Base-by-base conservation (phyloP, 345 rosid species). In the Camelina sativa region DNA sequence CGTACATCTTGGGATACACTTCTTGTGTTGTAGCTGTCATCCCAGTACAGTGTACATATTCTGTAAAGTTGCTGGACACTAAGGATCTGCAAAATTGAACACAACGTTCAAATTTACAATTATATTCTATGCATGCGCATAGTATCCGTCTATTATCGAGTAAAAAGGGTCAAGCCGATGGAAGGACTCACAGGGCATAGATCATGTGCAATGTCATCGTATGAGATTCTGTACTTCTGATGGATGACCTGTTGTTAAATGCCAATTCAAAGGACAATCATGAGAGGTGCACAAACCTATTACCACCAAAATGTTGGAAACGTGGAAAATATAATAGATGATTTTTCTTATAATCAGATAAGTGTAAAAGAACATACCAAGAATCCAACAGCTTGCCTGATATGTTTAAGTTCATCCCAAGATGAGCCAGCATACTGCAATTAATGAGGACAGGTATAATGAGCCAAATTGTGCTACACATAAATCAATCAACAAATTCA, bases 351-450 rank as follows among this genome's bases (percentile, higher is more conserved):
- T 53, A 5, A 4, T 53, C 70, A 55, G 43, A 48, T 6, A 38
- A 20, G 12, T 57, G 11, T 10, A 55, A 63, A n/a, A 65, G 30
- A 19, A 74, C 87, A 69, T 88, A 94, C 99, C 99, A 95, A 82
- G 85, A 95, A 95, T 32, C 99, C 99, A 79, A 95, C 99, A 62
- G 96, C 93, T 80, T 95, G 99, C 78, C 99, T 85, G 65, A 95
- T 92, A 83, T 92, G 99, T 84, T 89, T 91, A 60, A 95, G 96
- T 86, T 95, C 97, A 74, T 92, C 97, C 97, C 97, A 95, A 52
- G 99, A 91, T 64, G 87, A 66, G 65, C 99, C 97, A 6, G 97
- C 86, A 79, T 84, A 92, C 99, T 95, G 93, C 82, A 85, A 60
- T 62, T 46, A 65, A 69, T 62, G 50, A 56, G 52, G 63, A 37